Evolutionary conservation across 2,329 filamentous ascomycete species (phyloP).

Genomic region (Curvularia verruculosa): DNA sequence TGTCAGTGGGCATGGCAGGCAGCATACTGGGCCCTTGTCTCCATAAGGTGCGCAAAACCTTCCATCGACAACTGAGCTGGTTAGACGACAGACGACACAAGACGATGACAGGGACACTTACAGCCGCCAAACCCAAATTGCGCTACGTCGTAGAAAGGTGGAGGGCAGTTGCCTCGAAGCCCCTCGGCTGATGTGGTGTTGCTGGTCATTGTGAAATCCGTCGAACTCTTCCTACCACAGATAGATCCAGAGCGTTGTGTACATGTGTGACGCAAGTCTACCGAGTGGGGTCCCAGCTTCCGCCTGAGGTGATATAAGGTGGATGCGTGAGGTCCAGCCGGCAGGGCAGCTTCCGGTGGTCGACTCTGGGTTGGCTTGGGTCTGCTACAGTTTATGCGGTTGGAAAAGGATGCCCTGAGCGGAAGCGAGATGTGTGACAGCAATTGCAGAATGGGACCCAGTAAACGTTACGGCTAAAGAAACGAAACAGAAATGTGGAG

Average conservation of each 20-base stretch:
- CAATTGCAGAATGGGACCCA: slow-evolving; percentile 16
- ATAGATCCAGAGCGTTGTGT: slow-evolving; percentile 20
- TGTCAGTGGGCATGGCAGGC: slow-evolving; percentile 86
- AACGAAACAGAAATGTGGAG: slow-evolving; percentile 28
- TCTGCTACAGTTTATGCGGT: slow-evolving; percentile 15
- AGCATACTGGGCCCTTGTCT: slow-evolving; percentile 67
- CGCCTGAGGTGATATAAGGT: slow-evolving; percentile 4
- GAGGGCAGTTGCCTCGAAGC: slow-evolving; percentile 63
- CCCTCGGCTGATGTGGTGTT: slow-evolving; percentile 39
- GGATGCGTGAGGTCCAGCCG: slow-evolving; percentile 10
- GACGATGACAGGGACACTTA: slow-evolving; percentile 53
- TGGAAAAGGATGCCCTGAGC: slow-evolving; percentile 7
- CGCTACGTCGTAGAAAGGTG: slow-evolving; percentile 71
- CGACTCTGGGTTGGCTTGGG: slow-evolving; percentile 15
- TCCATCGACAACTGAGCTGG: slow-evolving; percentile 56
- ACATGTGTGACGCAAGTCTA: slow-evolving; percentile 25
- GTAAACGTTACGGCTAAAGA: slow-evolving; percentile 26
- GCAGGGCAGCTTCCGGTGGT: slow-evolving; percentile 14
- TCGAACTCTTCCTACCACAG: slow-evolving; percentile 31
- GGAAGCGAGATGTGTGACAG: slow-evolving; percentile 5
- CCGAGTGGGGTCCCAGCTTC: slow-evolving; percentile 9
- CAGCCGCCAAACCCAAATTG: slow-evolving; percentile 70
- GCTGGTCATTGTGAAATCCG: slow-evolving; percentile 4
- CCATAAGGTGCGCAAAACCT: slow-evolving; percentile 63
- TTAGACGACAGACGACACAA: slow-evolving; percentile 37